Percentiles rank a stretch among this genome's conserved stretches.
phyloP scores from a whole-genome alignment of 129 eudicot species.

The Tagetes erecta region DNA sequence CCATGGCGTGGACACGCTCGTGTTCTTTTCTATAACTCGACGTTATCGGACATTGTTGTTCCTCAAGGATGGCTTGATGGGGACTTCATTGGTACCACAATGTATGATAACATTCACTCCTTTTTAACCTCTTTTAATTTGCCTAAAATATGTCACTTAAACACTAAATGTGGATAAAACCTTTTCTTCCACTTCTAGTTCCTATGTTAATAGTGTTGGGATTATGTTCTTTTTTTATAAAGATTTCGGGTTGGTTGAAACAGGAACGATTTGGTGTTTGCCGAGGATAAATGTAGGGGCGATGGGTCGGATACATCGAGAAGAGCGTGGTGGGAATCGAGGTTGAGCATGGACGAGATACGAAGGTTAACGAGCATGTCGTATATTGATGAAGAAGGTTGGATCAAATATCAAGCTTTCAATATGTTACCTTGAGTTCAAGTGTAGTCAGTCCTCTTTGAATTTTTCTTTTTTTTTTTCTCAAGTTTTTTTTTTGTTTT shows the following conservation, averaged over 20 bases:
- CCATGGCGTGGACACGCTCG: slow-evolving; percentile 71
- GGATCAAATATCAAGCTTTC: slow-evolving; percentile 51
- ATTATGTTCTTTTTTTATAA: neutral
- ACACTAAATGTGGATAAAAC: no score
- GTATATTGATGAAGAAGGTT: slow-evolving; percentile 59
- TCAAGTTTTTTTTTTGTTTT: neutral
- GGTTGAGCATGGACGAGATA: slow-evolving; percentile 34
- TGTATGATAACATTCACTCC: slow-evolving; percentile 10
- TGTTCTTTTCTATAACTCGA: slow-evolving; percentile 56
- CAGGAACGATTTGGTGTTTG: slow-evolving; percentile 53
- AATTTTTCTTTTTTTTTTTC: no score
- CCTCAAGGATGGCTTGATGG: slow-evolving; percentile 68
- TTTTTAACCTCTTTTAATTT: neutral
- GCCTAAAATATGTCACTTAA: neutral
- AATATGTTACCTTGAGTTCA: slow-evolving; percentile 28
- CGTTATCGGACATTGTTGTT: slow-evolving; percentile 42
- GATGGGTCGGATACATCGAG: slow-evolving; percentile 41
- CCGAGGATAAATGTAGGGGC: slow-evolving; percentile 54
- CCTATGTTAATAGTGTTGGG: no score
- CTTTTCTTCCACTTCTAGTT: no score
- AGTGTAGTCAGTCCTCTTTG: neutral
- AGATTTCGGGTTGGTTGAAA: neutral
- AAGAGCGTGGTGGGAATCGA: slow-evolving; percentile 54
- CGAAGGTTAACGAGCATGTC: slow-evolving; percentile 39
- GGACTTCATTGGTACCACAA: slow-evolving; percentile 29